Conservation (phyloP, 2,329 filamentous ascomycete species). For the Byssochlamys sp. region DNA sequence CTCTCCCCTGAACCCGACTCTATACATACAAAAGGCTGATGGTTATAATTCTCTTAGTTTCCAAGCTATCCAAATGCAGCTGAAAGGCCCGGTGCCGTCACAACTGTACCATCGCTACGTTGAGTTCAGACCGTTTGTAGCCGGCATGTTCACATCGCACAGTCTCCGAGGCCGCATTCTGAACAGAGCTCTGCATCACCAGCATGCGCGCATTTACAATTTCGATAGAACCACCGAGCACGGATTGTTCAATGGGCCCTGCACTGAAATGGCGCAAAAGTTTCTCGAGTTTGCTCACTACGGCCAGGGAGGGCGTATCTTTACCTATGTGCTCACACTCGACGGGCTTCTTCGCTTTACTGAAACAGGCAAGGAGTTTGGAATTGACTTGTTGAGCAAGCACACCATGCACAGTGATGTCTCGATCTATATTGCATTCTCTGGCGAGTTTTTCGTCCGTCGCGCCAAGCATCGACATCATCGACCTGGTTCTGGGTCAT, state of each 20-base stretch:
- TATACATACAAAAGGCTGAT: not conserved
- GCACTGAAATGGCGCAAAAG: constrained; percentile 60
- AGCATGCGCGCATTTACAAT: constrained; percentile 82
- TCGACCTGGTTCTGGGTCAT: constrained; percentile 23
- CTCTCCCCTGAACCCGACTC: not conserved
- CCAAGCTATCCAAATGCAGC: constrained; percentile 83
- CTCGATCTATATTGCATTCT: constrained; percentile 79
- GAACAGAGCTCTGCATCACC: constrained; percentile 78
- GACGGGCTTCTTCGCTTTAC: constrained; percentile 84
- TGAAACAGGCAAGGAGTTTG: constrained; percentile 90
- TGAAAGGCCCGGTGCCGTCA: constrained; percentile 70
- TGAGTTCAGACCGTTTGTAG: constrained; percentile 83
- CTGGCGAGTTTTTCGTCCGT: constrained; percentile 85
- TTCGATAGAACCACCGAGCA: constrained; percentile 68
- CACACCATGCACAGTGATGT: constrained; percentile 97
- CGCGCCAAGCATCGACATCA: constrained; percentile 44
- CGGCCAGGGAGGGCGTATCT: constrained; percentile 74
- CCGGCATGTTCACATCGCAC: constrained; percentile 71
- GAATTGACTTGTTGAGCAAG: constrained; percentile 84
- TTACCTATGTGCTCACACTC: constrained; percentile 83
- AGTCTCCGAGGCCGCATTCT: constrained; percentile 71
- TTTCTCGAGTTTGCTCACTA: constrained; percentile 81
- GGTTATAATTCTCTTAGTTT: constrained; percentile 49
- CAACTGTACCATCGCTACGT: constrained; percentile 84
- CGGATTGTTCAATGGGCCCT: constrained; percentile 58